A percentile compares a stretch with the other conserved stretches of the same genome.
phyloP scores from a whole-genome alignment of 148 eudicot species.

The Selenicereus undatus region DNA sequence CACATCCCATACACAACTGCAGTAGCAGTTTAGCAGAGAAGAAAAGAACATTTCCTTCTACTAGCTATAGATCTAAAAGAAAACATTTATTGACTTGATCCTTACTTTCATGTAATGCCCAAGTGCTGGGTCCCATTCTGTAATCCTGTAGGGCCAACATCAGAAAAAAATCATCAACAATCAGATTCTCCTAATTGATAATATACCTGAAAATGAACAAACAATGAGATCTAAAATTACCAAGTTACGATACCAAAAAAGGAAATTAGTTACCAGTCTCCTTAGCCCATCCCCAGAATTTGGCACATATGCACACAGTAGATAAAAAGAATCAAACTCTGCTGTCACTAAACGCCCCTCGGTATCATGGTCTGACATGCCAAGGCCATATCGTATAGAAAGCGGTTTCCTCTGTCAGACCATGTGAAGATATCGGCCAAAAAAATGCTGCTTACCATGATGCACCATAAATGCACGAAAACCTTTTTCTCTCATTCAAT shows the following conservation, averaged over 20 bases:
- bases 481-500: too few relatives aligned
- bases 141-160: slow-evolving; percentile 70
- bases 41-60: background rate
- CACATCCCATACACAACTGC: background rate
- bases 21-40: background rate
- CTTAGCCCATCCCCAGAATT: slow-evolving; percentile 93
- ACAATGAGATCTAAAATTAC: background rate
- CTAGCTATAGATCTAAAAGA: background rate
- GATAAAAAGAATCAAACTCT: slow-evolving; percentile 76
- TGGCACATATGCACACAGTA: slow-evolving; percentile 77
- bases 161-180: slow-evolving; percentile 17
- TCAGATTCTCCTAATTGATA: background rate
- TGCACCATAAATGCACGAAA: background rate
- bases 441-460: background rate
- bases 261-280: slow-evolving; percentile 61
- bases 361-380: slow-evolving; percentile 77
- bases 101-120: slow-evolving; percentile 87
- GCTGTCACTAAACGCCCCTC: slow-evolving; percentile 93
- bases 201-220: background rate
- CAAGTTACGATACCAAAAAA: background rate
- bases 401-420: slow-evolving; percentile 70
- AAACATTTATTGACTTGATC: background rate
- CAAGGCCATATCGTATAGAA: slow-evolving; percentile 81
- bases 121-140: slow-evolving; percentile 83
- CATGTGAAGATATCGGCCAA: slow-evolving; percentile 15